Evolutionary conservation across 148 eudicot species (phyloP), one percentile per base, ranked within the genome.

Genomic region (Linanthus parryae): DNA sequence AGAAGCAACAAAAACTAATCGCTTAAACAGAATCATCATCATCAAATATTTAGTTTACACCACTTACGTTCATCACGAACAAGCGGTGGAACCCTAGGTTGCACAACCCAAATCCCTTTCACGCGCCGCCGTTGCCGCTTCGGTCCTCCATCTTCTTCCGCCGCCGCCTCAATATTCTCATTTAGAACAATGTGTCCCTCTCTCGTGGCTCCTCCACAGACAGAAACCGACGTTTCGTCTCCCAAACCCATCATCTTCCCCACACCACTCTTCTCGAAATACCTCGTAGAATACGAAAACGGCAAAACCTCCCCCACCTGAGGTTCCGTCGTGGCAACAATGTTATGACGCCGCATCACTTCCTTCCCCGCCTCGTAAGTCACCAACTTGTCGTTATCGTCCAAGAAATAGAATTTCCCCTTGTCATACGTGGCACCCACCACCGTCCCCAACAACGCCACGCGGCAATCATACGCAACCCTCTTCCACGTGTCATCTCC

Each of bases 401-500:
- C 63, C 51, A 56, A 12, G 27, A 38, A 69, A 18, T 57, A 62
- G 50, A 69, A 62, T 0, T 1, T 2, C 4, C 28, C 47, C 4
- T 19, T 22, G 0, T 15, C 1, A 35, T 26, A 57, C 9, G 19
- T 22, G 2, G 44, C 52, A 2, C 56, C 47, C 0, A 8, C 18
- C 2, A 52, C 21, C 1, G 1, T 5, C 19, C 4, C 42, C 2
- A 51, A 19, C 4, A 7, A 7, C 0, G 8, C 3, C 13, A 2
- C 6, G 3, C 9, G 1, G 34, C 49, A 19, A 7, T 1, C 1
- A 8, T 10, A 23, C 10, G 50, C 44, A 6, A 39, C 12, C 30
- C 30, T 63, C 0, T 30, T 53, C 74, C 74, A 69, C 14, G 23
- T 38, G 20, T 18, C 17, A 8, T 28, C 31, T 13, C 64, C 69